Percentiles rank a stretch among this genome's conserved stretches.
Evolutionary conservation across 2,329 filamentous ascomycete species (phyloP).

Genomic region (Fusarium cyanostomum): DNA sequence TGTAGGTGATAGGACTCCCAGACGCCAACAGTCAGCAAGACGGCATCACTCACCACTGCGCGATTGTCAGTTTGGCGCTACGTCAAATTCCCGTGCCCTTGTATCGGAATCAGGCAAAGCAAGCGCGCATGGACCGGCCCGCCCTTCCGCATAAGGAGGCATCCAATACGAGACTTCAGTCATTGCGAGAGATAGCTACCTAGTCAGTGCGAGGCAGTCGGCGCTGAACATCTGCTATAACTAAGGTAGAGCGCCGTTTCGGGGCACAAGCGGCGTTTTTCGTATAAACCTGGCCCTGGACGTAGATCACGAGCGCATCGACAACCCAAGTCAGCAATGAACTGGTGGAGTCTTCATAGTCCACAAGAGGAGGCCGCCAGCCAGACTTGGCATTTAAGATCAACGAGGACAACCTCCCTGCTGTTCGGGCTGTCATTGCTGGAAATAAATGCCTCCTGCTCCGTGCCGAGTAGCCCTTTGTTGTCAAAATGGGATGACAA

Average conservation of each 20-base stretch:
- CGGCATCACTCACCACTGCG: background rate
- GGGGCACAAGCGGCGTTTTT: slow-evolving; percentile 7
- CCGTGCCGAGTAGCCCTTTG: background rate
- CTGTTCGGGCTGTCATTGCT: background rate
- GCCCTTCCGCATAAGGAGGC: slow-evolving; percentile 1
- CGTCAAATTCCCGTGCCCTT: background rate
- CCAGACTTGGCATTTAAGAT: background rate
- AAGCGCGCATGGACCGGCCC: slow-evolving; percentile 6
- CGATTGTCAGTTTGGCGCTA: background rate
- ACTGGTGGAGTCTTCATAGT: background rate
- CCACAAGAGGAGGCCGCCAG: background rate
- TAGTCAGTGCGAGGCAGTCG: background rate
- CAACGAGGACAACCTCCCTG: background rate
- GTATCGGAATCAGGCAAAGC: background rate
- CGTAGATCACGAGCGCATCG: slow-evolving; percentile 19
- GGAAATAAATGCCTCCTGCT: background rate
- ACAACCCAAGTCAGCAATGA: background rate
- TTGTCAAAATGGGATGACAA: background rate
- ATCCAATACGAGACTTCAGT: background rate
- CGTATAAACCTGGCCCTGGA: slow-evolving; percentile 6
- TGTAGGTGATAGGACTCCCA: background rate
- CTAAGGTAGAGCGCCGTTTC: slow-evolving; percentile 1
- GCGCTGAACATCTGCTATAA: background rate
- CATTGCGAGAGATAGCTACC: background rate
- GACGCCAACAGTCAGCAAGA: background rate